Conservation (phyloP, 805 yeast genomes). For the Candida ortonii region DNA sequence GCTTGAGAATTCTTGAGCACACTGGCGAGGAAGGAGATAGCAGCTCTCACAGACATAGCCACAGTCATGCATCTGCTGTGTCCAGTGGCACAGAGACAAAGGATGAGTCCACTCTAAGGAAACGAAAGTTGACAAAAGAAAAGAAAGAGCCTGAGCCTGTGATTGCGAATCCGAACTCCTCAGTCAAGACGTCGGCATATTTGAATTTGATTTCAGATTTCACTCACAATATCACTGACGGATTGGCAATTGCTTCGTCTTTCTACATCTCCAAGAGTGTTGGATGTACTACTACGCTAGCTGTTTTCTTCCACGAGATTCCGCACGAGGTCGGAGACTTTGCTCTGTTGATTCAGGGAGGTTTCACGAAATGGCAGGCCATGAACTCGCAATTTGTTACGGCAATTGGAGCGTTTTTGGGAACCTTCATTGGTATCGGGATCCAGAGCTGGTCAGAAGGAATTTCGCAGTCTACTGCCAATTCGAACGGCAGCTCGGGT, state of each 20-base stretch:
- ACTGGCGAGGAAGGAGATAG: slow-evolving; percentile 33
- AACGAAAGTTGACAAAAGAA: slow-evolving; percentile 18
- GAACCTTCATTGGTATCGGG: slow-evolving; percentile 62
- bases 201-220: slow-evolving; percentile 68
- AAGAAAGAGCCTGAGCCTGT: slow-evolving; percentile 23
- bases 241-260: slow-evolving; percentile 69
- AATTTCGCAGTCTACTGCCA: slow-evolving; percentile 4
- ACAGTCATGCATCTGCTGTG: slow-evolving; percentile 26
- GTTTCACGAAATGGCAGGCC: slow-evolving; percentile 64
- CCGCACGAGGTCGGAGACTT: slow-evolving; percentile 84
- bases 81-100: slow-evolving; percentile 18
- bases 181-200: slow-evolving; percentile 52
- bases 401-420: slow-evolving; percentile 61
- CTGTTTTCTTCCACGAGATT: slow-evolving; percentile 72
- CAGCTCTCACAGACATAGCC: slow-evolving; percentile 47
- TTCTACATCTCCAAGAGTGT: slow-evolving; percentile 57
- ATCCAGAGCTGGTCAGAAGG: slow-evolving; percentile 38
- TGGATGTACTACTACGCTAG: slow-evolving; percentile 68
- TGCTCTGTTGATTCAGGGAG: slow-evolving; percentile 67
- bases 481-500: slow-evolving; percentile 10
- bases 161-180: slow-evolving; percentile 35
- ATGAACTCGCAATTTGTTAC: slow-evolving; percentile 65
- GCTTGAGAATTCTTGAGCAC: slow-evolving; percentile 48
- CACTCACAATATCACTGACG: slow-evolving; percentile 75
- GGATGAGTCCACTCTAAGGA: slow-evolving; percentile 13